These are phyloP conservation scores for Cyclostephanos invisitatus DNA, from an alignment of 108 stramenopile species.

Conservation along the genomic window DNA sequence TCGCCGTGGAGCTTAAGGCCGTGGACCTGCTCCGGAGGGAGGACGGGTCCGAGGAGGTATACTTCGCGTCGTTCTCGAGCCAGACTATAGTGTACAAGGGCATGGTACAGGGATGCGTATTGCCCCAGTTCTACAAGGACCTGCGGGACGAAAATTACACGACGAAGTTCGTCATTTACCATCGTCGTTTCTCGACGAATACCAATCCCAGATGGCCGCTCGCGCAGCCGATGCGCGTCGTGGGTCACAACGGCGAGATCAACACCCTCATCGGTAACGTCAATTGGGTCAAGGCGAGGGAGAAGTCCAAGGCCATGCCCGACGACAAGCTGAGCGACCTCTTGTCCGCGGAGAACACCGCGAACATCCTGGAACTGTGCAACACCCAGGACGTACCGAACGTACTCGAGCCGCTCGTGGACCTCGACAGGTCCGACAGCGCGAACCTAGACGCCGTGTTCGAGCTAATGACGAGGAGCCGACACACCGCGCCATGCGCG, in stretches of 20 bases:
- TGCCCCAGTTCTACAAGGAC: slow-evolving; percentile 89
- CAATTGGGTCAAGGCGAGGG: slow-evolving; percentile 96
- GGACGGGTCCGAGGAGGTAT: slow-evolving; percentile 72
- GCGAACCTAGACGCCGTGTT: slow-evolving; percentile 95
- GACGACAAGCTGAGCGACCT: slow-evolving; percentile 56
- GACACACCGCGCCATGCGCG: slow-evolving; percentile 90
- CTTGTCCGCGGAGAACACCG: slow-evolving; percentile 75
- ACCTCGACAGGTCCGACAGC: slow-evolving; percentile 86
- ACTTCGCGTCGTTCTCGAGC: slow-evolving; percentile 84
- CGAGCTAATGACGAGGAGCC: slow-evolving; percentile 92
- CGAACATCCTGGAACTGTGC: slow-evolving; percentile 83
- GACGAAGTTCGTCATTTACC: slow-evolving; percentile 90
- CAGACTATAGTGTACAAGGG: slow-evolving; percentile 95
- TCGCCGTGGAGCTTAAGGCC: slow-evolving; percentile 68
- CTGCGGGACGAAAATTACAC: slow-evolving; percentile 80
- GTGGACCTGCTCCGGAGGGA: slow-evolving; percentile 62
- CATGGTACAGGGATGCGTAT: slow-evolving; percentile 85
- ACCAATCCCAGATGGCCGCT: slow-evolving; percentile 94
- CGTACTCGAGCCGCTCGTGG: slow-evolving; percentile 84
- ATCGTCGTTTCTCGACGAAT: slow-evolving; percentile 94
- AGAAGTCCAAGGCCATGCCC: slow-evolving; percentile 69
- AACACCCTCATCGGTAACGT: slow-evolving; percentile 95
- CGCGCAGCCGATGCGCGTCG: slow-evolving; percentile 94
- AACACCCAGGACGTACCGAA: slow-evolving; percentile 86
- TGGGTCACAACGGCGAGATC: slow-evolving; percentile 97